Evolutionary conservation across 768 basidiomycete genomes (phyloP), one percentile per base, ranked within the genome.

Genomic region (Tubosaeta sp.): DNA sequence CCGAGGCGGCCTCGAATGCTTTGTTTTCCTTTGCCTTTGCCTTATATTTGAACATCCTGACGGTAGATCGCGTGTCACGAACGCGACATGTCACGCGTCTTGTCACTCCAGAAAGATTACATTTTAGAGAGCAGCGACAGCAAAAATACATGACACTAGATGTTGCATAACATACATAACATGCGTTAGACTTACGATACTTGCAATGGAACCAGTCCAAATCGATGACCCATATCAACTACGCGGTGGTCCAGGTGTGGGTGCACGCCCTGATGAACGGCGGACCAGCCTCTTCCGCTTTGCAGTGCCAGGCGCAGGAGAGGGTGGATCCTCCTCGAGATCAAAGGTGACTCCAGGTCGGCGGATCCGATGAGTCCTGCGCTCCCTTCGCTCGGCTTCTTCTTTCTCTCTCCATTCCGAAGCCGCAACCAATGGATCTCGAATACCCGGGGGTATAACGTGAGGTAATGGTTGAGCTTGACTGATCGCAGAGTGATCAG

Each of bases 291-390:
- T 68, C 49, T 64, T 60, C 44, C 62, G 59, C 47, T 52, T 59
- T 13, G 38, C 8, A 18, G 59, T 19, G 21, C 68, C 64, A 40
- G 64, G 55, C 21, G 61, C 54, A 12, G 68, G 79, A 22, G 78
- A 76, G 8, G 68, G 69, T 19, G 73, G 72, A 55, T 81, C 79
- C 58, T 84, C 82, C 16, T 64, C 76, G 5, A 84, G 71, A 59
- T 83, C 82, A 59, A 84, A 84, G 1, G 83, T 82, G 24, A 86
- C 83, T 7, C 84, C 84, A 19, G 84, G 84, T 36, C 81, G 76
- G 43, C 73, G 73, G 49, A 79, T 57, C 7, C 58, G 70, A 38
- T 73, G 70, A 34, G 59, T 68, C 40, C 62, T 63, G 16, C 74
- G 71, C 16, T 69, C 73, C 47, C 65, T 63, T 39, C 72, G 64